A percentile compares a stretch with the other conserved stretches of the same genome.
phyloP scores from a whole-genome alignment of 306 rosid genomes.

The Medicago arabica region DNA sequence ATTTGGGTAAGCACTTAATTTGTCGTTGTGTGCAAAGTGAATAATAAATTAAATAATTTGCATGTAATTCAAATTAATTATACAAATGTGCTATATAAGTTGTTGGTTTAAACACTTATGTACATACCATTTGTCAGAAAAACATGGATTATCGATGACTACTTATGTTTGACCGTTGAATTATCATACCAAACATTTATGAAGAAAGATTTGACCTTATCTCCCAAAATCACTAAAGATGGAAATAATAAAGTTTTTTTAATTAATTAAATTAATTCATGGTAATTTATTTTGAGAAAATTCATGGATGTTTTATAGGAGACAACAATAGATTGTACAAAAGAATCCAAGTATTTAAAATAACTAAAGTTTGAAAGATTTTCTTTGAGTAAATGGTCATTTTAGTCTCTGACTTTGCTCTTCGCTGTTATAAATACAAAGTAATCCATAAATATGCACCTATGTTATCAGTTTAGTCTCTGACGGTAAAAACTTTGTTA shows the following conservation, averaged over 20 bases:
- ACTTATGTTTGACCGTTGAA: slow-evolving; percentile 44
- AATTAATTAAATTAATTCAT: too few species aligned
- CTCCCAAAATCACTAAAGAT: neutral
- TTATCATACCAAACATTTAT: slow-evolving; percentile 27
- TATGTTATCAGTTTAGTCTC: too few species aligned
- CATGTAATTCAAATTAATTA: slow-evolving; percentile 20
- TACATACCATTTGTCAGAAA: slow-evolving; percentile 12
- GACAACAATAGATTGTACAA: too few species aligned
- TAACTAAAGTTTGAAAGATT: too few species aligned
- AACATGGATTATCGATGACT: slow-evolving; percentile 2
- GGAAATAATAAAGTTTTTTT: neutral
- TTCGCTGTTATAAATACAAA: too few species aligned
- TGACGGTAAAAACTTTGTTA: too few species aligned
- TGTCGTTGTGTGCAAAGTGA: slow-evolving; percentile 4
- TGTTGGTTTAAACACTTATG: slow-evolving; percentile 16
- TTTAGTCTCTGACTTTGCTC: too few species aligned
- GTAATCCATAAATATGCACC: too few species aligned
- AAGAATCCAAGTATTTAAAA: too few species aligned
- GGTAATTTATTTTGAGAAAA: too few species aligned
- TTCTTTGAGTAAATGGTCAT: too few species aligned
- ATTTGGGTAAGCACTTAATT: slow-evolving; percentile 17
- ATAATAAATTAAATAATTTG: neutral
- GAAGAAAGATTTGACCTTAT: slow-evolving; percentile 40
- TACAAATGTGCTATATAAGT: slow-evolving; percentile 6
- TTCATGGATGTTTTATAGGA: too few species aligned